Evolutionary conservation across 352 stramenopile species (phyloP), one percentile per base, ranked within the genome.

Genomic region (Pythium diclinum): DNA sequence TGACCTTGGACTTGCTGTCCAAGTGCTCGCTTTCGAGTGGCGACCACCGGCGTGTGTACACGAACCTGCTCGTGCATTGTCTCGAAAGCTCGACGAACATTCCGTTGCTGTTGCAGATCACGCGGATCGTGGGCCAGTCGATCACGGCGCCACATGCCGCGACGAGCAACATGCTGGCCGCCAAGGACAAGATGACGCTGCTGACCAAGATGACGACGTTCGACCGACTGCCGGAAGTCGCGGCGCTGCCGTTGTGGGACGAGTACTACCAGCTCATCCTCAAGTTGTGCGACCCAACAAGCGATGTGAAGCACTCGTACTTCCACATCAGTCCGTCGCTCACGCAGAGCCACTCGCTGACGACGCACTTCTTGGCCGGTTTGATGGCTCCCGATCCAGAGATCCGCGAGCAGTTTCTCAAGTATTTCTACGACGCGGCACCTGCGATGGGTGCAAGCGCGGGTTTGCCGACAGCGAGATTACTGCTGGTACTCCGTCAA

Each of bases 141-240:
- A 74, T 94, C 55, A 87, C 75, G 14, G 36, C 60, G 11, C 54
- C 59, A 14, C 46, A 63, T 10, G 51, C 61, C 6, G 63, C 79
- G 17, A 65, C 73, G 19, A 72, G 82, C 17, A 82, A 92, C 59
- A 56, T 94, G n/a, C 75, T 96, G 51, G 84, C 83, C 5, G 76
- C 85, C 33, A 96, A 96, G 67, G 88, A 96, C 70, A 95, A 94
- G 51, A 91, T 94, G 81, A 85, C 83, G 30, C 64, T 96, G 59
- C 70, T 96, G 4, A 86, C 71, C 34, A 96, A 96, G 71, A 94
- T 96, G 86, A 71, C 79, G 9, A 85, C 77, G 13, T 94, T 96
- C 57, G 86, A 96, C 44, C 81, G 88, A 9, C 58, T 96, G 6
- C 91, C 92, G 51, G 88, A 96, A 55, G 92, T 95, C 33, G 86